Evolutionary conservation across 2,329 filamentous ascomycete genomes (phyloP).

Genomic region (Neonectria hederae): DNA sequence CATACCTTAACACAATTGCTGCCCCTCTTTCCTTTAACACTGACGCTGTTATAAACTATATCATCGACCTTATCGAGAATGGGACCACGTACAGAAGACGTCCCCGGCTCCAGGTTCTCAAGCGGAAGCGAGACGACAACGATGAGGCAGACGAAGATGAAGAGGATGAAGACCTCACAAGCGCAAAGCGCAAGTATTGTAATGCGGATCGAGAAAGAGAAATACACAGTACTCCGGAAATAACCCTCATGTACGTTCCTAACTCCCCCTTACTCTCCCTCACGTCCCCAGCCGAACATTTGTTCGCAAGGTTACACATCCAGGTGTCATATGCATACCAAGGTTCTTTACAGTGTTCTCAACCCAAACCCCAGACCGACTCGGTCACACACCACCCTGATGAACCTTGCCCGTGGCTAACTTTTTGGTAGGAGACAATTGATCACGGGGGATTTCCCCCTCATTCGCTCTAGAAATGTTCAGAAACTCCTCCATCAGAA

Average conservation of each 20-base stretch:
- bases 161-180: slow-evolving; percentile 15
- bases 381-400: neutral
- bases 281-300: neutral
- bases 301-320: neutral
- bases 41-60: slow-evolving; percentile 46
- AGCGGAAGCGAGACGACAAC: slow-evolving; percentile 53
- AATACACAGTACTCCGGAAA: neutral
- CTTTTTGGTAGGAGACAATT: slow-evolving; percentile 26
- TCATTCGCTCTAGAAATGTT: slow-evolving; percentile 27
- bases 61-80: slow-evolving; percentile 53
- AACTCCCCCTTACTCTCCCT: neutral
- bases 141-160: slow-evolving; percentile 32
- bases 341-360: neutral
- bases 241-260: slow-evolving; percentile 24
- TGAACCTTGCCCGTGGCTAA: slow-evolving; percentile 18
- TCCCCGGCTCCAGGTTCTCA: slow-evolving; percentile 39
- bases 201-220: neutral
- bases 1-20: slow-evolving; percentile 47
- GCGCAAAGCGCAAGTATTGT: slow-evolving; percentile 28
- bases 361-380: neutral
- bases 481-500: slow-evolving; percentile 20
- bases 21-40: slow-evolving; percentile 41
- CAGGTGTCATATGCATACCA: neutral
- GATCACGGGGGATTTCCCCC: slow-evolving; percentile 37
- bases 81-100: slow-evolving; percentile 51